Conservation (phyloP, 78 protist species). For the Tieghemostelium lacteum region DNA sequence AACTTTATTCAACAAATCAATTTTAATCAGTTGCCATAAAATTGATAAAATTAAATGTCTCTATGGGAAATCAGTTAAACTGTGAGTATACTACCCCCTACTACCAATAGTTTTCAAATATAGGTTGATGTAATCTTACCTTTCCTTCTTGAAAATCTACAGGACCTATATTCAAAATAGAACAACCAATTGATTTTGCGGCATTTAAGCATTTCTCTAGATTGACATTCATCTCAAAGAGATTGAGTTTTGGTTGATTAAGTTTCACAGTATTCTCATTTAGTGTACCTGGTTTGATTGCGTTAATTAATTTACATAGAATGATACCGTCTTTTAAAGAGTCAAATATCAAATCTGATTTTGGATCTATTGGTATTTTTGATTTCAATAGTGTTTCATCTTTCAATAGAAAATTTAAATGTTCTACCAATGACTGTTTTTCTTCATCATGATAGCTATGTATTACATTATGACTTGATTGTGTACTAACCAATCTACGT, state of each 20-base stretch:
- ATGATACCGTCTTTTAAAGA: constrained; percentile 70
- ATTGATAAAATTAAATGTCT: constrained; percentile 65
- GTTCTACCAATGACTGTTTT: constrained; percentile 68
- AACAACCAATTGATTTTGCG: constrained; percentile 49
- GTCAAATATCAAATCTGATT: constrained; percentile 52
- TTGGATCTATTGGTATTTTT: constrained; percentile 67
- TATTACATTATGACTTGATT: constrained; percentile 10
- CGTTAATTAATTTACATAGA: constrained; percentile 64
- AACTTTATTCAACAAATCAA: constrained; percentile 69
- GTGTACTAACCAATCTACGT: constrained; percentile 22
- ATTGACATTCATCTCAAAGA: constrained; percentile 71
- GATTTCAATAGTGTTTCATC: constrained; percentile 17
- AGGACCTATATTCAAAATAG: constrained; percentile 60
- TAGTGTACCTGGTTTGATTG: constrained; percentile 58
- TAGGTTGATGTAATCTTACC: not conserved
- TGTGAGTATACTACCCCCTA: too few relatives aligned
- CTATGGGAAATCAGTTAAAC: too few relatives aligned
- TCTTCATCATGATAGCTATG: constrained; percentile 73
- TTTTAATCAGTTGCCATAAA: constrained; percentile 69
- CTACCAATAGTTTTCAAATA: too few relatives aligned
- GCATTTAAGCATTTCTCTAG: constrained; percentile 49
- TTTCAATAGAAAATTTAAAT: constrained; percentile 49
- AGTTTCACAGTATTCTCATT: constrained; percentile 37
- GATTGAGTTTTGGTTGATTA: constrained; percentile 13
- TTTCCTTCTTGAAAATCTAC: constrained; percentile 74